A percentile compares a stretch with the other conserved stretches of the same genome.
Conservation (phyloP, 371 early-diverging fungal genomes). For the Cokeromyces recurvatus region DNA sequence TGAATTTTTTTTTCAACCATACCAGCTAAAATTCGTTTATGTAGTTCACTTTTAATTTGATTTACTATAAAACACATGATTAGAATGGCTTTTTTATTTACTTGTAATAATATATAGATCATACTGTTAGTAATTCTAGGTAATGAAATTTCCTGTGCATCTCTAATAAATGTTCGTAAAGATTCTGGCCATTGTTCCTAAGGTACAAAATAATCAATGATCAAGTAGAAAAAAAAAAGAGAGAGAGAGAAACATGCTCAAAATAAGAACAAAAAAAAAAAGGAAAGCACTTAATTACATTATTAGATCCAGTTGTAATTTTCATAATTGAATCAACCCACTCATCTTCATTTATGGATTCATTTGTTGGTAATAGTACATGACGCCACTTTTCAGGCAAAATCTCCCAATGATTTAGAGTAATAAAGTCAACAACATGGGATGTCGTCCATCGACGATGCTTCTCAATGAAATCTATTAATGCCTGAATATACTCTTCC, state of each 20-base stretch:
- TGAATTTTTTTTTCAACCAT: slow-evolving; percentile 74
- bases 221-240: too few relatives aligned
- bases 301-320: slow-evolving; percentile 15
- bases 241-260: neutral
- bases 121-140: too few relatives aligned
- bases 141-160: slow-evolving; percentile 16
- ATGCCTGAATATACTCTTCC: slow-evolving; percentile 22
- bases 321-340: slow-evolving; percentile 17
- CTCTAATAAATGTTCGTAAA: slow-evolving; percentile 12
- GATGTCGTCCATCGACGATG: slow-evolving; percentile 28
- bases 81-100: too few relatives aligned
- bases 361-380: slow-evolving; percentile 7
- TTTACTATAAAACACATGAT: neutral
- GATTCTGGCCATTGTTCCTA: slow-evolving; percentile 23
- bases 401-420: slow-evolving; percentile 31
- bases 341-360: slow-evolving; percentile 1
- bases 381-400: slow-evolving; percentile 38
- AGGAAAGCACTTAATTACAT: slow-evolving; percentile 5
- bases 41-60: slow-evolving; percentile 8
- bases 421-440: slow-evolving; percentile 48
- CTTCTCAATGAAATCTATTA: slow-evolving; percentile 16
- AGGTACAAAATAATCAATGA: too few relatives aligned
- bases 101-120: too few relatives aligned
- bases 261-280: neutral
- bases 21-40: slow-evolving; percentile 45